Conservation (phyloP, 345 rosid genomes). For the Linum usitatissimum region DNA sequence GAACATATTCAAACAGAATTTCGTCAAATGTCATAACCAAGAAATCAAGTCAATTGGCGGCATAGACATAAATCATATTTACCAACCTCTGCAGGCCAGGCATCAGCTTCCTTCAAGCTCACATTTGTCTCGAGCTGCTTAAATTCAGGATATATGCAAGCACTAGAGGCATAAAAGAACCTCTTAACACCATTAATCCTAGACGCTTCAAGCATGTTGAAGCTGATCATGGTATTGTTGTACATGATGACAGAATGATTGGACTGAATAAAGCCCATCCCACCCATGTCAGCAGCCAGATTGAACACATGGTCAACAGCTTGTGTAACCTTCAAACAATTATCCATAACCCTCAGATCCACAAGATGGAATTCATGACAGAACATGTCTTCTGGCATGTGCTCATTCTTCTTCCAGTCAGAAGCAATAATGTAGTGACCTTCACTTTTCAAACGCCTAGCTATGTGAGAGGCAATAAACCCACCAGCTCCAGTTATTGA, state of each 20-base stretch:
- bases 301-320: conserved; percentile 86
- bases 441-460: conserved; percentile 89
- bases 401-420: conserved; percentile 99
- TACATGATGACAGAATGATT: conserved; percentile 98
- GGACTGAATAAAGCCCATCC: conserved; percentile 98
- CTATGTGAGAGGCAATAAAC: conserved; percentile 94
- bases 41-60: background rate
- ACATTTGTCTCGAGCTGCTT: conserved; percentile 97
- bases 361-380: conserved; percentile 92
- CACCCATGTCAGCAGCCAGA: conserved; percentile 99
- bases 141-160: conserved; percentile 96
- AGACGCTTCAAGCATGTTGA: conserved; percentile 94
- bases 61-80: background rate
- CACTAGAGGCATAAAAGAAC: conserved; percentile 98
- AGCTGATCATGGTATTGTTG: conserved; percentile 97
- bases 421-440: conserved; percentile 96
- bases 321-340: conserved; percentile 72
- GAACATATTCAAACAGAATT: conserved; percentile 1
- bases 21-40: conserved; percentile 1
- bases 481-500: conserved; percentile 95
- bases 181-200: conserved; percentile 86
- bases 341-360: conserved; percentile 95
- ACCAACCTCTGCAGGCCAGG: conserved; percentile 99
- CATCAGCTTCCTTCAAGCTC: conserved; percentile 97
- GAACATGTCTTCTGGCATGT: conserved; percentile 98